Evolutionary conservation across 208 protist genomes (phyloP).

Genomic region (Sergeia podlipaevii): DNA sequence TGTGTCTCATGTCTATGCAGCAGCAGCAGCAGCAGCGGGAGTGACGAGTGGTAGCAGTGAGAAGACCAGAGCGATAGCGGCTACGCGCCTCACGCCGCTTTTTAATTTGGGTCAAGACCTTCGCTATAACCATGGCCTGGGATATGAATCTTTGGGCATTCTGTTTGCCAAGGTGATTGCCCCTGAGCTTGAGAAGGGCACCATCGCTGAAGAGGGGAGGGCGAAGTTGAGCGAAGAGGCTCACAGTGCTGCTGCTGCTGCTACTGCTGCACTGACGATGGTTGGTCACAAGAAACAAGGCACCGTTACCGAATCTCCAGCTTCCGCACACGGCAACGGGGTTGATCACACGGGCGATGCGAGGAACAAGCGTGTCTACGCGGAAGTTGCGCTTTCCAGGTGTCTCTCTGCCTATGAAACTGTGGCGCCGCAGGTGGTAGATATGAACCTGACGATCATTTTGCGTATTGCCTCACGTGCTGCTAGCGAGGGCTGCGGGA

Average conservation of each 20-base stretch:
- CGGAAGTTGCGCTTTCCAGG: constrained; percentile 44
- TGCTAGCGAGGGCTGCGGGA: neutral
- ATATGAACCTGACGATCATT: constrained; percentile 71
- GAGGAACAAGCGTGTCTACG: constrained; percentile 1
- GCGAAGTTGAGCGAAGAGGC: neutral
- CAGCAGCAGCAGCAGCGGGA: constrained; percentile 1
- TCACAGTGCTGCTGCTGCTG: neutral
- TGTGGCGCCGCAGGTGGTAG: constrained; percentile 87
- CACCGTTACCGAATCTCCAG: too few relatives aligned
- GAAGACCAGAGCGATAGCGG: neutral
- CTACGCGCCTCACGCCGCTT: constrained; percentile 9
- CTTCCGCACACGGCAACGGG: neutral
- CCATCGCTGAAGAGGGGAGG: neutral
- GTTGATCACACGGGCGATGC: too few relatives aligned
- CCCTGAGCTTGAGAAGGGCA: constrained; percentile 45
- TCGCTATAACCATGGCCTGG: constrained; percentile 85
- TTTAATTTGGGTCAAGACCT: constrained; percentile 67
- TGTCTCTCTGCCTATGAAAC: constrained; percentile 81
- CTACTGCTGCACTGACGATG: neutral
- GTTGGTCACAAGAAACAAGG: neutral
- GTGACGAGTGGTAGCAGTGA: neutral
- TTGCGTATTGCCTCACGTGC: constrained; percentile 59
- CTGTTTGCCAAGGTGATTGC: constrained; percentile 82
- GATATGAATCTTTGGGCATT: constrained; percentile 81
- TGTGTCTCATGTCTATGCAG: neutral